Conservation (phyloP, 78 protist species). For the Dictyostelium capitatum region DNA sequence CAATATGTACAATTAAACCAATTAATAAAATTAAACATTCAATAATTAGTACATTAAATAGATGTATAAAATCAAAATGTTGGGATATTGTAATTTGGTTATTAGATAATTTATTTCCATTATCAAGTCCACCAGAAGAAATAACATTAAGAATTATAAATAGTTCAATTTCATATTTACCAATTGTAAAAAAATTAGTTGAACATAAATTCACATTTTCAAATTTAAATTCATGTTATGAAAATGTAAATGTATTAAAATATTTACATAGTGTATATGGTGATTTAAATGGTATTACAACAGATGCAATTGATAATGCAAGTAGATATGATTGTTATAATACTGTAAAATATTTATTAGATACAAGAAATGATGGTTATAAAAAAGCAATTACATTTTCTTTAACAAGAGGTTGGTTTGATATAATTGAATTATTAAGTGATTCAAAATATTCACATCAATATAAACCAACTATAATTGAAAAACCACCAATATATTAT, state of each 20-base stretch:
- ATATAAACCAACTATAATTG: not conserved
- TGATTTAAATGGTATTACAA: not conserved
- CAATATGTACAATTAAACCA: not conserved
- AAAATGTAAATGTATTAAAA: not conserved
- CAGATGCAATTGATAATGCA: not conserved
- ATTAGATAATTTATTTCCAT: not conserved
- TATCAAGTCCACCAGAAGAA: too few species aligned
- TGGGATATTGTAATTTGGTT: not conserved
- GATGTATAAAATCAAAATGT: not conserved
- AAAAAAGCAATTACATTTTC: not conserved
- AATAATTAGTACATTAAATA: not conserved
- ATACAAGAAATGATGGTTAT: slow-evolving; percentile 4
- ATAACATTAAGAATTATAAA: not conserved
- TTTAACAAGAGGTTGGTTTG: slow-evolving; percentile 11
- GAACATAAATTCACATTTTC: not conserved
- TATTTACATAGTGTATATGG: not conserved
- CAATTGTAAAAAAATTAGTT: not conserved
- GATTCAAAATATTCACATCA: not conserved
- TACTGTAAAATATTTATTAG: not conserved
- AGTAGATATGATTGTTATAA: not conserved
- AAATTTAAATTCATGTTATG: not conserved
- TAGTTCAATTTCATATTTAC: slow-evolving; percentile 6
- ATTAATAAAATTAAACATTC: not conserved
- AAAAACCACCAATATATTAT: not conserved
- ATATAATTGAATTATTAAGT: not conserved